phyloP scores from a whole-genome alignment of 2,329 filamentous ascomycete species.

The Claviceps maximensis region DNA sequence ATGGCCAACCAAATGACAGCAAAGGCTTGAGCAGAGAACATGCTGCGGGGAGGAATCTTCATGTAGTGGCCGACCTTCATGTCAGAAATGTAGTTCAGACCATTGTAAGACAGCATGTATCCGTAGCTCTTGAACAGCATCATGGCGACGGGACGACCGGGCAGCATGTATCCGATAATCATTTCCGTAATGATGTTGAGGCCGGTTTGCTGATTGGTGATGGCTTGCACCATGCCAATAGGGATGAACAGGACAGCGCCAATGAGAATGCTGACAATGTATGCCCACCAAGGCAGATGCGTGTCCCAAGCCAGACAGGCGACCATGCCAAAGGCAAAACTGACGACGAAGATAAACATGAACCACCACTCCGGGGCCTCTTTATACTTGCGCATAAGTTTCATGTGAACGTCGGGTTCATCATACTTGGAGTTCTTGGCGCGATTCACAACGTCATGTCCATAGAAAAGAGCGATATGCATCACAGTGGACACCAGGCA shows the following conservation, averaged over 20 bases:
- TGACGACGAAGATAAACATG: slow-evolving; percentile 27
- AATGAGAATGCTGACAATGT: slow-evolving; percentile 26
- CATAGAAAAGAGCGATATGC: slow-evolving; percentile 39
- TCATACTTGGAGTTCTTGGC: slow-evolving; percentile 21
- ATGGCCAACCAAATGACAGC: slow-evolving; percentile 27
- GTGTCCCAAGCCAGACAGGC: slow-evolving; percentile 24
- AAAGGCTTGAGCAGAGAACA: slow-evolving; percentile 32
- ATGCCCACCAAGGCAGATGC: slow-evolving; percentile 31
- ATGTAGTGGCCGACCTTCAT: slow-evolving; percentile 41
- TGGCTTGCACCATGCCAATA: slow-evolving; percentile 31
- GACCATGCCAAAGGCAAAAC: slow-evolving; percentile 35
- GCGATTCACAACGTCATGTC: slow-evolving; percentile 30
- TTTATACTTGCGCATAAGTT: slow-evolving; percentile 43
- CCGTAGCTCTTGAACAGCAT: slow-evolving; percentile 36
- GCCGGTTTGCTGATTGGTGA: slow-evolving; percentile 35
- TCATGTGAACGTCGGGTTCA: slow-evolving; percentile 36
- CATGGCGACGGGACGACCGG: slow-evolving; percentile 33
- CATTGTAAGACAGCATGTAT: slow-evolving; percentile 33
- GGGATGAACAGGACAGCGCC: slow-evolving; percentile 28
- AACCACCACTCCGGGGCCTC: slow-evolving; percentile 48
- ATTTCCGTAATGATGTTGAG: slow-evolving; percentile 36
- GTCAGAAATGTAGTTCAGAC: slow-evolving; percentile 32
- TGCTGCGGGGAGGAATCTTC: slow-evolving; percentile 37
- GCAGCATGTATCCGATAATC: slow-evolving; percentile 34
- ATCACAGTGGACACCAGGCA: slow-evolving; percentile 38